Conservation (phyloP, 1,139 yeast genomes). For the Yamadazyma sp. region DNA sequence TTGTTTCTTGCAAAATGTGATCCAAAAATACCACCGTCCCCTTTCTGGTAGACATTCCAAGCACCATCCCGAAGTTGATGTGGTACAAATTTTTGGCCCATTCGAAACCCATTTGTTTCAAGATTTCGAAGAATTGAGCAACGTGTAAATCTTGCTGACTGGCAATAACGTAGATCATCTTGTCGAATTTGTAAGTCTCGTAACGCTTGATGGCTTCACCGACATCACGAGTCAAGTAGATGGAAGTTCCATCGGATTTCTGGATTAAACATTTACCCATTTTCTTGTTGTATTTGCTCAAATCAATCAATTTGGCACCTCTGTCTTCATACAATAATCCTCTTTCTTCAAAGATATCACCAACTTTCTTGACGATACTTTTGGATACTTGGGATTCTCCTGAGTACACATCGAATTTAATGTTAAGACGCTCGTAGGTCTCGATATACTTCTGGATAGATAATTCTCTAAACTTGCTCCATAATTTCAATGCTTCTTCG, state of each 20-base stretch:
- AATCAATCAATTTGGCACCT: slow-evolving; percentile 89
- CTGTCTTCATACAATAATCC: slow-evolving; percentile 80
- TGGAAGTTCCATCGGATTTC: slow-evolving; percentile 93
- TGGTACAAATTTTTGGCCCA: slow-evolving; percentile 85
- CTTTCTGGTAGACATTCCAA: slow-evolving; percentile 97
- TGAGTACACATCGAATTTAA: slow-evolving; percentile 80
- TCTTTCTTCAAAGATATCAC: slow-evolving; percentile 61
- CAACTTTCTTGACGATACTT: slow-evolving; percentile 68
- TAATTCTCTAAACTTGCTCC: slow-evolving; percentile 88
- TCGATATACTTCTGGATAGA: slow-evolving; percentile 83
- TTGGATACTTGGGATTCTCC: slow-evolving; percentile 95
- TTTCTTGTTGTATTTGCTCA: slow-evolving; percentile 84
- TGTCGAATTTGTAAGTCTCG: slow-evolving; percentile 82
- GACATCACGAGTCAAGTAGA: slow-evolving; percentile 93
- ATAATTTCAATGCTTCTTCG: slow-evolving; percentile 69
- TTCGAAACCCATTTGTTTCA: slow-evolving; percentile 86
- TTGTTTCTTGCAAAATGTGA: slow-evolving; percentile 89
- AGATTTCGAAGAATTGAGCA: slow-evolving; percentile 92
- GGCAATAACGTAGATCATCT: slow-evolving; percentile 95
- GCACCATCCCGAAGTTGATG: slow-evolving; percentile 96
- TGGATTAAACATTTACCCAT: slow-evolving; percentile 92
- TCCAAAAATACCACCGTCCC: slow-evolving; percentile 98
- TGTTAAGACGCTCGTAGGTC: slow-evolving; percentile 91
- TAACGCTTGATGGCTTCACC: slow-evolving; percentile 96
- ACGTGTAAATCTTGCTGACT: slow-evolving; percentile 93